Evolutionary conservation across 169 alveolate species (phyloP).

Genomic region (Ichthyophthirius multifiliis): DNA sequence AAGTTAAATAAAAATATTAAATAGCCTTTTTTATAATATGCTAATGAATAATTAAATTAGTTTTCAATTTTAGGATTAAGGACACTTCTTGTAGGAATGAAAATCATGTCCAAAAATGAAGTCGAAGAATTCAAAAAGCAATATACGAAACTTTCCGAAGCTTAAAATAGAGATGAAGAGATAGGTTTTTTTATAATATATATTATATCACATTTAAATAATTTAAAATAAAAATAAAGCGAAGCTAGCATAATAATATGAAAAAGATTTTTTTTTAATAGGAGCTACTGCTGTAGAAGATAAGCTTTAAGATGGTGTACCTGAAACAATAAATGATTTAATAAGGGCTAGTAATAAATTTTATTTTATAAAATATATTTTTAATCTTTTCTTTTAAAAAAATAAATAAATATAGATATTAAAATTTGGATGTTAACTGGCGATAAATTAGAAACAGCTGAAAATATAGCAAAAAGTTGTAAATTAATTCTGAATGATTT

Average conservation of each 20-base stretch:
- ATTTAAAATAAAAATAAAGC: too few species aligned
- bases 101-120: conserved; percentile 63
- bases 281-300: conserved; percentile 92
- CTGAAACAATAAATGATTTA: conserved; percentile 60
- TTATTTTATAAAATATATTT: neutral
- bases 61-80: conserved; percentile 83
- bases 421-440: conserved; percentile 77
- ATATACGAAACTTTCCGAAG: conserved; percentile 51
- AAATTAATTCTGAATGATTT: conserved; percentile 53
- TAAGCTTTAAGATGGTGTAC: conserved; percentile 78
- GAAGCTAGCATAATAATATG: conserved; percentile 68
- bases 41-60: conserved; percentile 50
- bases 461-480: conserved; percentile 79
- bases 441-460: conserved; percentile 83
- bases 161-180: conserved; percentile 48
- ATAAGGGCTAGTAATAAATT: conserved; percentile 24
- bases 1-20: conserved; percentile 15
- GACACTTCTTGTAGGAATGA: conserved; percentile 74
- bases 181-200: too few species aligned
- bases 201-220: too few species aligned
- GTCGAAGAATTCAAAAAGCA: conserved; percentile 55
- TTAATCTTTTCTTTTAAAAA: conserved; percentile 9
- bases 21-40: conserved; percentile 23
- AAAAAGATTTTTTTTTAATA: conserved; percentile 66
- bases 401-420: conserved; percentile 34